These are phyloP conservation scores for Arthrobotrys musiformis DNA, from an alignment of 2,329 filamentous ascomycete genomes.

Conservation along the genomic window DNA sequence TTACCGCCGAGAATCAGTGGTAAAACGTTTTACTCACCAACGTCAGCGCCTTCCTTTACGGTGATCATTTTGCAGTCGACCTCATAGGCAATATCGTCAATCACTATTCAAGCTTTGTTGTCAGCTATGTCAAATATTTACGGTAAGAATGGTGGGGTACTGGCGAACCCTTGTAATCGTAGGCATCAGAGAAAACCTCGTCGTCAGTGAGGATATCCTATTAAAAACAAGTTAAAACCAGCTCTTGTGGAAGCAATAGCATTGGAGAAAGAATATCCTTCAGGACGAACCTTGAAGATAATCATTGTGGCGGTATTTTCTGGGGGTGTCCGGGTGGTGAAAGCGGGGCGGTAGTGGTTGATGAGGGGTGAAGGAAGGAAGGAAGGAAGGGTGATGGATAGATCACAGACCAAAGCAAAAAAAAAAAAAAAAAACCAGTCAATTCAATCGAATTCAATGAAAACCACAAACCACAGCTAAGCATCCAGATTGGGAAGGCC, in stretches of 20 bases:
- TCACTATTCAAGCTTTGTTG: slow-evolving; percentile 61
- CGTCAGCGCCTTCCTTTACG: slow-evolving; percentile 71
- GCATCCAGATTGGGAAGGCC: neutral
- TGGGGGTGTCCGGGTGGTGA: slow-evolving; percentile 31
- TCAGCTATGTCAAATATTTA: neutral
- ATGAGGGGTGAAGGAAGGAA: slow-evolving; percentile 21
- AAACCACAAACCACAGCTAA: too few relatives aligned
- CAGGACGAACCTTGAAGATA: slow-evolving; percentile 74
- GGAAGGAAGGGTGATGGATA: slow-evolving; percentile 24
- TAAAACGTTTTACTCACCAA: slow-evolving; percentile 70
- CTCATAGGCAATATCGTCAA: slow-evolving; percentile 86
- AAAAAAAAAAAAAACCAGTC: neutral
- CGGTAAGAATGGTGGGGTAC: neutral
- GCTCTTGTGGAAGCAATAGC: neutral
- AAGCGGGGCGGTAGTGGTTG: slow-evolving; percentile 11
- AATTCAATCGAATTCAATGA: too few relatives aligned
- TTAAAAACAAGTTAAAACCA: slow-evolving; percentile 40
- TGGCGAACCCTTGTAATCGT: slow-evolving; percentile 73
- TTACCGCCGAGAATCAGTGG: neutral
- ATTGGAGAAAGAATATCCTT: neutral
- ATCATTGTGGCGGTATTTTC: slow-evolving; percentile 72
- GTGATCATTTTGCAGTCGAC: slow-evolving; percentile 91
- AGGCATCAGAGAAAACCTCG: slow-evolving; percentile 97
- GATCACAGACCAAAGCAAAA: slow-evolving; percentile 1
- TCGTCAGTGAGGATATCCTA: slow-evolving; percentile 90